These are phyloP conservation scores for Geranium rotundifolium DNA, from an alignment of 345 rosid species.

Conservation along the genomic window DNA sequence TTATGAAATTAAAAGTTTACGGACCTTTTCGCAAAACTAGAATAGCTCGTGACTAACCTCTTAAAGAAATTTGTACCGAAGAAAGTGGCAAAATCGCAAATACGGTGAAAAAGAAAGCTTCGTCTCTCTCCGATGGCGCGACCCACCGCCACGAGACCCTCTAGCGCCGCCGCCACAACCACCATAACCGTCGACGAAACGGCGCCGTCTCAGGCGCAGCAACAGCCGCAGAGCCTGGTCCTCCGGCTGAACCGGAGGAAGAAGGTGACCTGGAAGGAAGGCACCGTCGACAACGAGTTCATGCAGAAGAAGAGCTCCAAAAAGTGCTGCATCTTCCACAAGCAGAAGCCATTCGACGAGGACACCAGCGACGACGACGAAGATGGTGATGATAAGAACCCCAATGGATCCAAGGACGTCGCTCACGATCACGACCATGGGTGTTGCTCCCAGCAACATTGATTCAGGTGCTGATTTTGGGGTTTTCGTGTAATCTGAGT, in stretches of 20 bases:
- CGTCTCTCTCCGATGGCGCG: conserved; percentile 8
- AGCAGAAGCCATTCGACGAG: conserved; percentile 81
- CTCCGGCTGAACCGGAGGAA: conserved; percentile 47
- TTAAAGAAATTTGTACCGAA: too few species aligned
- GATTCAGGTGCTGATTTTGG: background rate
- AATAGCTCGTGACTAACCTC: too few species aligned
- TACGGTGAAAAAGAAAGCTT: background rate
- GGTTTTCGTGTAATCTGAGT: background rate
- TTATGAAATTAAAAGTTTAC: too few species aligned
- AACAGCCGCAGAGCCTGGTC: conserved; percentile 40
- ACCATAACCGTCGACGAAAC: conserved; percentile 40
- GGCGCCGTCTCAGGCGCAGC: conserved; percentile 8
- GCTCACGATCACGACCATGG: conserved; percentile 7
- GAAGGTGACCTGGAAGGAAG: conserved; percentile 91
- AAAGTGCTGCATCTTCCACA: conserved; percentile 96
- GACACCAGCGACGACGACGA: conserved; percentile 85
- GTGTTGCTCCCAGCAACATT: background rate
- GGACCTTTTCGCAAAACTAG: too few species aligned
- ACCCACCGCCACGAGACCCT: conserved; percentile 9
- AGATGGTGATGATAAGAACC: conserved; percentile 20
- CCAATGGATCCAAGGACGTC: conserved; percentile 1
- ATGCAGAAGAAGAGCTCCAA: conserved; percentile 96
- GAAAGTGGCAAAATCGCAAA: background rate
- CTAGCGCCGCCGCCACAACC: conserved; percentile 23
- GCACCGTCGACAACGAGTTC: conserved; percentile 90